Base-by-base conservation (phyloP, 768 basidiomycete genomes). In the Tremella yokohamensis region DNA sequence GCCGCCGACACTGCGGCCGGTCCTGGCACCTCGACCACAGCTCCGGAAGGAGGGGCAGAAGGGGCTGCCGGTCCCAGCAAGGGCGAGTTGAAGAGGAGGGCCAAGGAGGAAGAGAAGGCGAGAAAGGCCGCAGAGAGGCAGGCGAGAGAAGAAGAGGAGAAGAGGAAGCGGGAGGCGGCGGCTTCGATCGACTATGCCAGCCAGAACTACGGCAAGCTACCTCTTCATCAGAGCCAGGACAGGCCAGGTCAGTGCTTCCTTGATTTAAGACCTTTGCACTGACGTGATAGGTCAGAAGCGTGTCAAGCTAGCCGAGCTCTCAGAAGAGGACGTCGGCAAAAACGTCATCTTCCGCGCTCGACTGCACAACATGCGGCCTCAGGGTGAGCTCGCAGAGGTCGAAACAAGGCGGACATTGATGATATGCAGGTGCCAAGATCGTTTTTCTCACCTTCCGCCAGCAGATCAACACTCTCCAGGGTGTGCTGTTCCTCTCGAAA, bases 391-490 rank as follows among this genome's bases (percentile, higher is more conserved):
- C 8, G 15, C 8, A 6, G 20, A 11, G 26, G 39, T 52, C 34
- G 11, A 13, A 18, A 18, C 15, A 37, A 22, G 6, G n/a, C 49
- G 15, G 16, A 25, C 24, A 18, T 19, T 7, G 54, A 54, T 63
- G 48, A 60, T 47, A 8, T 29, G n/a, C 15, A 79, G 79, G 89
- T 65, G 89, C 84, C 79, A 99, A 91, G 80, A 91, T 97, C 85
- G 88, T 89, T 52, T 99, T 99, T 79, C 79, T 98, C 52, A 86
- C 86, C 72, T 82, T 99, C 55, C 88, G 94, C 58, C 94, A 99
- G 76, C 84, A 88, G 66, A 86, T 83, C 13, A 82, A 87, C 82
- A 93, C 55, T 0, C 85, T 99, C 8, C 94, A 98, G 75, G 92
- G 88, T 37, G 79, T 98, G 40, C 80, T 94, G 60, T 73, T 74